Evolutionary conservation across 2,329 filamentous ascomycete species (phyloP), one percentile per base, ranked within the genome.

Genomic region (Exserohilum turcica): DNA sequence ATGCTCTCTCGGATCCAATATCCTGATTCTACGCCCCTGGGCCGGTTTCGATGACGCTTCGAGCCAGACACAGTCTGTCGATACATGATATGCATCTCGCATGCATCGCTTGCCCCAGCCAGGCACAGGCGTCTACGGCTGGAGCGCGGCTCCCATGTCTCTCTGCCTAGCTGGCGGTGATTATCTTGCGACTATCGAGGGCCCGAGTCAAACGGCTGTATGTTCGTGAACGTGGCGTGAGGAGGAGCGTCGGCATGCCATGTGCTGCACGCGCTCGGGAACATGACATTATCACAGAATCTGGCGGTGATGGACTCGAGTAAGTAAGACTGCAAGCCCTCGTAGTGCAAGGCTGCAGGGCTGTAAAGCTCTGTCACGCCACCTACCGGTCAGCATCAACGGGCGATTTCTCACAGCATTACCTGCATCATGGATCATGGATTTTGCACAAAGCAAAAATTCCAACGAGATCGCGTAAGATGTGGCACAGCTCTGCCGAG

Each of bases 371-470:
- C 18, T 36, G 21, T 32, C 27, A 36, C 36, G 19, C 38, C 40
- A 39, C 32, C 29, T 32, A 35, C 39, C 37, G 19, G 47, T 39
- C 18, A 40, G 39, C 29, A 40, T 28, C 24, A 15, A 38, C 10
- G 19, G 19, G 28, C 38, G 35, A 32, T 32, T 15, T 16, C 45
- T 37, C 28, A 35, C 39, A 37, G 21, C 31, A 48, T 37, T 13
- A 29, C n/a, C 38, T n/a, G 19, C 43, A 24, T 15, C 19, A 44
- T 37, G 39, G 16, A 39, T 24, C 9, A 21, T 18, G 42, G 42
- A 43, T 36, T 43, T 50, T 56, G 51, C 53, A 52, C 48, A 52
- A 51, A 47, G 35, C 36, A 39, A 60, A 58, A 21, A 38, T 9
- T 43, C 38, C 38, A 53, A 59, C 49, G 31, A 45, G 24, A 24